phyloP scores from a whole-genome alignment of 2,329 filamentous ascomycete genomes.

The Cercospora zeina region DNA sequence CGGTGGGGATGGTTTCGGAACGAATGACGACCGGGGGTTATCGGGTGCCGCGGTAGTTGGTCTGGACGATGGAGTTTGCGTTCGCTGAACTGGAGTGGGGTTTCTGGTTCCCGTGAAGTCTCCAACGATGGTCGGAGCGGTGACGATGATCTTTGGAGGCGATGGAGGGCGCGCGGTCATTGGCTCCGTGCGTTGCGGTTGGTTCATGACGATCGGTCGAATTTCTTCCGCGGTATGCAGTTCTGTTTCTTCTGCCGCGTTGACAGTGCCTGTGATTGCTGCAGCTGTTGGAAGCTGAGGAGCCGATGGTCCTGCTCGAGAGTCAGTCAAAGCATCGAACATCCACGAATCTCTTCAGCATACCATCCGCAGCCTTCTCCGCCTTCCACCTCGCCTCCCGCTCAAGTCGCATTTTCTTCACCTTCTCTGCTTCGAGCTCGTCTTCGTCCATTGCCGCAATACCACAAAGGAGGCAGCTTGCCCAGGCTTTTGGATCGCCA shows the following conservation, averaged over 20 bases:
- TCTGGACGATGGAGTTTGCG: not conserved
- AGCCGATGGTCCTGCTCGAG: not conserved
- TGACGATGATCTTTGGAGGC: not conserved
- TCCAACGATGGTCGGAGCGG: not conserved
- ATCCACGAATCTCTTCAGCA: not conserved
- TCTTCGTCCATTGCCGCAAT: conserved; percentile 8
- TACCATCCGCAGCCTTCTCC: not conserved
- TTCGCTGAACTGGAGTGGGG: not conserved
- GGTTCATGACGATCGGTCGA: not conserved
- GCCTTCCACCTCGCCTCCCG: not conserved
- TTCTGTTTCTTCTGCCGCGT: not conserved
- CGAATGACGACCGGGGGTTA: too few relatives aligned
- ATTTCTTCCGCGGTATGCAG: not conserved
- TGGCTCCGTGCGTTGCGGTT: not conserved
- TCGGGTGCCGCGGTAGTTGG: not conserved
- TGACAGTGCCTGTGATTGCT: not conserved
- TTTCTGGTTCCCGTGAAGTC: accelerated
- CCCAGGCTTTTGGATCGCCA: conserved; percentile 5
- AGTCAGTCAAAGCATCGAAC: not conserved
- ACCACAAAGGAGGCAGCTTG: not conserved
- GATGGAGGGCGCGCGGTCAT: not conserved
- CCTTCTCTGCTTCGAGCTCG: not conserved
- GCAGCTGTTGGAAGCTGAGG: not conserved
- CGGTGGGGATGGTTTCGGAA: not conserved
- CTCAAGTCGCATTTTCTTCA: conserved; percentile 3